Percentiles rank a stretch among this genome's conserved stretches.
These are phyloP conservation scores for Debaryomyces hansenii DNA, from an alignment of 805 yeast genomes.

Conservation along the genomic window DNA sequence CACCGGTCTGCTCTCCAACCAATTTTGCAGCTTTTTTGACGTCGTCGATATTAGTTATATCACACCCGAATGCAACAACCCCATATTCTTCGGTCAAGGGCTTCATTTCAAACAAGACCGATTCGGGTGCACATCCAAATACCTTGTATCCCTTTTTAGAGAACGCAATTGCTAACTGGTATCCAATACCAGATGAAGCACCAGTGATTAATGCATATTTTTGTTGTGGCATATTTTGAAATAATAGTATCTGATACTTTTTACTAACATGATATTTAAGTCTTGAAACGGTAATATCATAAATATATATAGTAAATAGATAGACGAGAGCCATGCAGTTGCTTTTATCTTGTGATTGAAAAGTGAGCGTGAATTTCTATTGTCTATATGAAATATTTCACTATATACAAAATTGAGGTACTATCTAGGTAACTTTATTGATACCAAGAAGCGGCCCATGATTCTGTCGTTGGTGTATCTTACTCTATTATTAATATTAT, in stretches of 20 bases:
- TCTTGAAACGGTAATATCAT: too few relatives aligned
- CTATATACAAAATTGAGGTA: too few relatives aligned
- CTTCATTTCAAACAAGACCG: slow-evolving; percentile 50
- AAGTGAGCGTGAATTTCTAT: too few relatives aligned
- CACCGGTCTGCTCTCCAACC: slow-evolving; percentile 26
- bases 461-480: slow-evolving; percentile 23
- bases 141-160: slow-evolving; percentile 52
- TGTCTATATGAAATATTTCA: too few relatives aligned
- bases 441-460: slow-evolving; percentile 23
- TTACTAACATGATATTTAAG: too few relatives aligned
- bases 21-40: slow-evolving; percentile 21
- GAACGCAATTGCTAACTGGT: slow-evolving; percentile 42
- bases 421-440: not conserved
- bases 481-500: slow-evolving; percentile 16
- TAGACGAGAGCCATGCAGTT: too few relatives aligned
- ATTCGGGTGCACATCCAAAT: slow-evolving; percentile 60
- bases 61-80: slow-evolving; percentile 31
- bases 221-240: not conserved
- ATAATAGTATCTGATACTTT: too few relatives aligned
- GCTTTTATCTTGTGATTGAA: too few relatives aligned
- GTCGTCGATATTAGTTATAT: slow-evolving; percentile 32
- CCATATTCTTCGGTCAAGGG: slow-evolving; percentile 36
- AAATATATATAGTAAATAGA: too few relatives aligned
- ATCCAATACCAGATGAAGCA: slow-evolving; percentile 53
- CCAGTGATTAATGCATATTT: slow-evolving; percentile 51